These are phyloP conservation scores for Fraxinus latifolia DNA, from an alignment of 305 asterid species.

Conservation along the genomic window DNA sequence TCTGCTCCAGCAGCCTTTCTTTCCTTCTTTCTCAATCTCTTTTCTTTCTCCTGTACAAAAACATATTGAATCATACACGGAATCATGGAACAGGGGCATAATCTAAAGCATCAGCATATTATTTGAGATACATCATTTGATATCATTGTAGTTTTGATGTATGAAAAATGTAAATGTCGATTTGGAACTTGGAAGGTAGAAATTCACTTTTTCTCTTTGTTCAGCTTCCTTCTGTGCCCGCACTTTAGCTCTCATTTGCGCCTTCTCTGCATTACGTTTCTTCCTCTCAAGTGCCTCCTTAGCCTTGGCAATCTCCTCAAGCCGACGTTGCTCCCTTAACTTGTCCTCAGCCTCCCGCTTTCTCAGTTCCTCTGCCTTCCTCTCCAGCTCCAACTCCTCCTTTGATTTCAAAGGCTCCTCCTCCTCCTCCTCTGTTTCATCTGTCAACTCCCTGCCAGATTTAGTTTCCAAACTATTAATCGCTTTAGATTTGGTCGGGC, in stretches of 20 bases:
- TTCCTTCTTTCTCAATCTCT: conserved; percentile 54
- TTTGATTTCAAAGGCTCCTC: conserved; percentile 27
- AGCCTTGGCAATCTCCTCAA: conserved; percentile 60
- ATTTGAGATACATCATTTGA: background rate
- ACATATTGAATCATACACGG: background rate
- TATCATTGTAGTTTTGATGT: background rate
- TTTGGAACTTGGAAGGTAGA: background rate
- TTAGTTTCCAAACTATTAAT: conserved; percentile 25
- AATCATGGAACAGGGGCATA: background rate
- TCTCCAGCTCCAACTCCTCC: conserved; percentile 47
- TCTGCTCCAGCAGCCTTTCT: conserved; percentile 35
- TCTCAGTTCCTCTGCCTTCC: conserved; percentile 44
- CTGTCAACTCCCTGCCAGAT: conserved; percentile 22
- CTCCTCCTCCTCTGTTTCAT: conserved; percentile 28
- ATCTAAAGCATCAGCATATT: background rate
- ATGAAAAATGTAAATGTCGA: background rate
- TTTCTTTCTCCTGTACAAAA: conserved; percentile 51
- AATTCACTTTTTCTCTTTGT: conserved; percentile 56
- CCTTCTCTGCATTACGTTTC: conserved; percentile 53
- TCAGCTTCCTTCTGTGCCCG: conserved; percentile 66
- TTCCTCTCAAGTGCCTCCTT: conserved; percentile 67
- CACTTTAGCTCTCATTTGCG: conserved; percentile 51
- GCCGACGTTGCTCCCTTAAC: conserved; percentile 48
- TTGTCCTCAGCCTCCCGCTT: conserved; percentile 38
- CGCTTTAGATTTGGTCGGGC: conserved; percentile 18